Percentiles rank a stretch among this genome's conserved stretches.
Evolutionary conservation across 2,329 filamentous ascomycete species (phyloP).

Genomic region (Pestalotiopsis sp.): DNA sequence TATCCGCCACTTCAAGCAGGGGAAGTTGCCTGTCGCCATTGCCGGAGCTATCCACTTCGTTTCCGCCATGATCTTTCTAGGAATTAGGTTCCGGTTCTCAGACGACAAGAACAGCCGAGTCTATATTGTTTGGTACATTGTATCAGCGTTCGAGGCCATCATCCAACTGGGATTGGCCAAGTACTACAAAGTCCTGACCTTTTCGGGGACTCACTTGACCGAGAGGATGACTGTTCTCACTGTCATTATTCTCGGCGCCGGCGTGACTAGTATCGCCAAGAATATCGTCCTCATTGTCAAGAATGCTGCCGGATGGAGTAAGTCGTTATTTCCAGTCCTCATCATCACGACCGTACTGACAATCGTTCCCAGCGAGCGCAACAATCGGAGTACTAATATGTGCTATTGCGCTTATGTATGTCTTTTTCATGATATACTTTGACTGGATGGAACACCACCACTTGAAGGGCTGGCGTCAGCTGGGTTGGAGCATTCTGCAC

Average conservation of each 20-base stretch:
- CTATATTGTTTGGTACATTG: constrained; percentile 51
- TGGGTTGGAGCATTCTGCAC: constrained; percentile 58
- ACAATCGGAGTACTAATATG: constrained; percentile 42
- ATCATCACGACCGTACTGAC: not conserved
- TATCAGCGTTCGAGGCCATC: constrained; percentile 55
- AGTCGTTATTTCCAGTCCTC: constrained; percentile 14
- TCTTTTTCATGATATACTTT: constrained; percentile 50
- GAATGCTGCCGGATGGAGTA: constrained; percentile 40
- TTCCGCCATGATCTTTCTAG: constrained; percentile 41
- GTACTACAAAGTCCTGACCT: constrained; percentile 57
- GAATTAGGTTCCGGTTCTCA: constrained; percentile 40
- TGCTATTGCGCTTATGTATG: constrained; percentile 40
- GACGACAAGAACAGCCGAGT: constrained; percentile 32
- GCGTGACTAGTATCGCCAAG: constrained; percentile 56
- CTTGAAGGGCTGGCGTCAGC: constrained; percentile 56
- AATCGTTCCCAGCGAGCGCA: constrained; percentile 27
- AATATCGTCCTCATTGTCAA: constrained; percentile 52
- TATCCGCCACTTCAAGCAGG: constrained; percentile 38
- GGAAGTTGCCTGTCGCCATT: constrained; percentile 34
- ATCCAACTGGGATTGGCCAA: constrained; percentile 54
- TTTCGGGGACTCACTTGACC: constrained; percentile 65
- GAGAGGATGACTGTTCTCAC: constrained; percentile 67
- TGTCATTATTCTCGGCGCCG: constrained; percentile 67
- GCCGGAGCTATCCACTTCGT: constrained; percentile 37
- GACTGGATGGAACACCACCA: constrained; percentile 66